A percentile compares a stretch with the other conserved stretches of the same genome.
phyloP scores from a whole-genome alignment of 164 flowering plant genomes.

The Magnolia kwangsiensis region DNA sequence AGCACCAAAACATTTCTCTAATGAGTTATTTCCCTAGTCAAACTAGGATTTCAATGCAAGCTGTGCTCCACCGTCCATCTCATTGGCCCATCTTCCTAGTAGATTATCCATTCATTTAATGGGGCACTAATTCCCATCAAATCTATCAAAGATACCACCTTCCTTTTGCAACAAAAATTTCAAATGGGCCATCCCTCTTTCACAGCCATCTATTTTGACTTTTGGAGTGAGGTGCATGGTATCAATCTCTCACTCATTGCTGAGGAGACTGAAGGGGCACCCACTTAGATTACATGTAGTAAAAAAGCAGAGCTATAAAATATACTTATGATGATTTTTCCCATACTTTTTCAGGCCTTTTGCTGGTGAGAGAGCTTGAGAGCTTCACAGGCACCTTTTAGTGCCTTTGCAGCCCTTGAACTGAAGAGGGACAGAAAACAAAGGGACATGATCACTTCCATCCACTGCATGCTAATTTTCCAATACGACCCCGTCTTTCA shows the following conservation, averaged over 20 bases:
- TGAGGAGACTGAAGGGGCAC: conserved; percentile 39
- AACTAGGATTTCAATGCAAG: neutral
- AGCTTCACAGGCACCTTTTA: conserved; percentile 4
- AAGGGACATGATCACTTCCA: neutral
- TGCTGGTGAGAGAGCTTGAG: conserved; percentile 8
- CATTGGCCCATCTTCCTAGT: neutral
- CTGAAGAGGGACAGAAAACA: neutral
- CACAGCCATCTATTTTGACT: conserved; percentile 21
- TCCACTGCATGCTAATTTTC: neutral
- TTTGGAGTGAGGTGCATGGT: conserved; percentile 10
- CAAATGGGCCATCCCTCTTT: conserved; percentile 10
- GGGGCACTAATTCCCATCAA: conserved; percentile 7
- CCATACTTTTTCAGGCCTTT: conserved; percentile 20
- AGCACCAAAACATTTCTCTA: neutral
- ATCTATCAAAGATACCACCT: neutral
- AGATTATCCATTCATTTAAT: conserved; percentile 5
- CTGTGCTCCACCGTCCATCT: neutral
- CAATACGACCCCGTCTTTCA: neutral
- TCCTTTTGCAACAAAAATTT: neutral
- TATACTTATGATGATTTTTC: conserved; percentile 46
- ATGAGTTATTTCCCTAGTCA: neutral
- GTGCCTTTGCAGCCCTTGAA: neutral
- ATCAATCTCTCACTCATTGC: conserved; percentile 23
- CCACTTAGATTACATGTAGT: conserved; percentile 45
- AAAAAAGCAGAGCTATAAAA: conserved; percentile 59